Evolutionary conservation across 2,329 filamentous ascomycete genomes (phyloP).

Genomic region (Sarocladium strictum): DNA sequence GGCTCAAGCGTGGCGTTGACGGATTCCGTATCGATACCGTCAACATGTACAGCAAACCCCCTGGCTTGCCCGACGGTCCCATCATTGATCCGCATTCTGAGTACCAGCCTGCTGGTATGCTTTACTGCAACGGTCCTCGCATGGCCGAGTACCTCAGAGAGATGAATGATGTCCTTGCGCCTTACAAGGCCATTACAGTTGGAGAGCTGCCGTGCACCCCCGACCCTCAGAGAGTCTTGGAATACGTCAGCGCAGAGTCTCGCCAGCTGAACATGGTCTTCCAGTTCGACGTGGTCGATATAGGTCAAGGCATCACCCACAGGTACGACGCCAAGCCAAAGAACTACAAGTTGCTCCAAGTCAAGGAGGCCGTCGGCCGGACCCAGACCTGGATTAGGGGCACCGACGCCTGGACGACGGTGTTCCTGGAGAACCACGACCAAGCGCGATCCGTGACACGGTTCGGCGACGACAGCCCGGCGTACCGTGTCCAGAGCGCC

Average conservation of each 20-base stretch:
- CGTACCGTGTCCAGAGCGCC: conserved; percentile 19
- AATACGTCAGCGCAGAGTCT: conserved; percentile 46
- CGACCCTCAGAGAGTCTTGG: conserved; percentile 44
- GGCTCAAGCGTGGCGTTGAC: conserved; percentile 62
- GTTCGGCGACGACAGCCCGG: conserved; percentile 13
- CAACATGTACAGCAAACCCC: conserved; percentile 58
- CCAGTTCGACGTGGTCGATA: conserved; percentile 53
- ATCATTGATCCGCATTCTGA: conserved; percentile 35
- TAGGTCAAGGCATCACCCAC: conserved; percentile 42
- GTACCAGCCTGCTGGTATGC: conserved; percentile 32
- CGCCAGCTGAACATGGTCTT: conserved; percentile 61
- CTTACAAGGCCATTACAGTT: conserved; percentile 58
- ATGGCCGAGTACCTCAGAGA: conserved; percentile 58
- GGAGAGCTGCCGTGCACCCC: conserved; percentile 58
- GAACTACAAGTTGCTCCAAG: conserved; percentile 38
- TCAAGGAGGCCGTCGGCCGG: conserved; percentile 32
- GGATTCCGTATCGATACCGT: conserved; percentile 66
- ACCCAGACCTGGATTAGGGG: conserved; percentile 25
- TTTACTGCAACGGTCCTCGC: conserved; percentile 51
- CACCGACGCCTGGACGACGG: conserved; percentile 51
- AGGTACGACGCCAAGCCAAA: conserved; percentile 42
- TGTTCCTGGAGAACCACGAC: conserved; percentile 61
- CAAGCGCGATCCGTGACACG: conserved; percentile 50
- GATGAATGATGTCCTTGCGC: conserved; percentile 45
- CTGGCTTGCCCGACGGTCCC: conserved; percentile 47